Conservation (phyloP, 345 rosid genomes). For the Arabis hirsuta region DNA sequence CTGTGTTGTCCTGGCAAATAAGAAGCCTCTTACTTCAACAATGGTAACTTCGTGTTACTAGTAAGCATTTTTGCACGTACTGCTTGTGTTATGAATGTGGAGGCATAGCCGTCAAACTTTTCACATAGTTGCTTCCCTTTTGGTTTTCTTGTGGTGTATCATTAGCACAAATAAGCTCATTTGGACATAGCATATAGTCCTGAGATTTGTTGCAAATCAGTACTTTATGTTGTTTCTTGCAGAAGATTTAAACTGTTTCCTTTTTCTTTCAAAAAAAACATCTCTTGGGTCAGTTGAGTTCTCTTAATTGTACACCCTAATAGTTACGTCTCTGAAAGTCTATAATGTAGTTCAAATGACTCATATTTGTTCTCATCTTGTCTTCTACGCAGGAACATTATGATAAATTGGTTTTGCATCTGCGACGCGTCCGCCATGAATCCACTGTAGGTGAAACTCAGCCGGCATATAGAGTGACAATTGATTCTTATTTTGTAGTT, state of each 20-base stretch:
- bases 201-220: neutral
- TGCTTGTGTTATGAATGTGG: neutral
- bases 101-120: conserved; percentile 3
- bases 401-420: conserved; percentile 61
- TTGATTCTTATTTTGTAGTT: neutral
- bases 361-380: conserved; percentile 14
- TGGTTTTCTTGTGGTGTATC: conserved; percentile 2
- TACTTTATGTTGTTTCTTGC: neutral
- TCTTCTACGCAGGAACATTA: conserved; percentile 68
- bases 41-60: conserved; percentile 52
- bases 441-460: conserved; percentile 75
- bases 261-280: too few relatives aligned
- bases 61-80: neutral
- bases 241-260: neutral
- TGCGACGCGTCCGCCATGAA: conserved; percentile 75
- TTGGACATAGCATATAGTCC: conserved; percentile 6
- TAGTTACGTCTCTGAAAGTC: neutral
- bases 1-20: conserved; percentile 84
- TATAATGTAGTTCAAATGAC: neutral
- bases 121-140: neutral
- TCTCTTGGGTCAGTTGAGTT: neutral
- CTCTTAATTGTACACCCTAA: neutral
- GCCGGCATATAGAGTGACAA: conserved; percentile 11
- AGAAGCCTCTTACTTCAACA: conserved; percentile 86
- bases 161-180: neutral